Conservation (phyloP, 371 early-diverging fungal species). For the Blakeslea trispora region DNA sequence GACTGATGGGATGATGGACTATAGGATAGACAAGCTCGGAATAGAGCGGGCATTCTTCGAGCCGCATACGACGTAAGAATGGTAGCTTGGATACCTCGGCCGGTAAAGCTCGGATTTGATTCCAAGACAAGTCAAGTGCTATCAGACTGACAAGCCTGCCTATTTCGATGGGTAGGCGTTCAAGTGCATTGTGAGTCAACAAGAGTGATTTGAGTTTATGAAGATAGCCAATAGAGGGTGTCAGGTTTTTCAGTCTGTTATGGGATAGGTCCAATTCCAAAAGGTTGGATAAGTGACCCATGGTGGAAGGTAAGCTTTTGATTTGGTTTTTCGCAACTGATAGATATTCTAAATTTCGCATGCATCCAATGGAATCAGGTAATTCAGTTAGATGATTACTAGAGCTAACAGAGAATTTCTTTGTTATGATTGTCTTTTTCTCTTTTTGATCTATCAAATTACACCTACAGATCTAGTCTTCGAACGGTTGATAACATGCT, state of each 20-base stretch:
- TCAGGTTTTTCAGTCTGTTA: slow-evolving; percentile 51
- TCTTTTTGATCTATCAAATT: slow-evolving; percentile 1
- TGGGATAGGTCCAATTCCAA: slow-evolving; percentile 53
- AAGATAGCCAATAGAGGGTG: slow-evolving; percentile 44
- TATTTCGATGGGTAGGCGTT: slow-evolving; percentile 62
- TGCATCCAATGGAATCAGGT: slow-evolving; percentile 27
- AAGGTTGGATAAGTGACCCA: slow-evolving; percentile 59
- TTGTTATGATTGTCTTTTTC: slow-evolving; percentile 1
- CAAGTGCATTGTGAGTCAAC: slow-evolving; percentile 13
- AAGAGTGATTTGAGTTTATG: slow-evolving; percentile 30
- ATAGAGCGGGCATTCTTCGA: slow-evolving; percentile 50
- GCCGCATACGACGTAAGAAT: slow-evolving; percentile 48
- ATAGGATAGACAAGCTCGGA: slow-evolving; percentile 23
- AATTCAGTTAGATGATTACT: slow-evolving; percentile 27
- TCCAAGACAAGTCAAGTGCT: slow-evolving; percentile 61
- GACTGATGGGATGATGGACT: slow-evolving; percentile 41
- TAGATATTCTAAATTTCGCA: slow-evolving; percentile 20
- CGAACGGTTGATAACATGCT: slow-evolving; percentile 23
- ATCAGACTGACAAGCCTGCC: slow-evolving; percentile 62
- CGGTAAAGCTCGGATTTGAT: slow-evolving; percentile 45
- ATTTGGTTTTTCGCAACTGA: slow-evolving; percentile 55
- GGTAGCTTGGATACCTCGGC: slow-evolving; percentile 46
- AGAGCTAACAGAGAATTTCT: slow-evolving; percentile 20
- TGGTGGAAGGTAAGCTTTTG: slow-evolving; percentile 58
- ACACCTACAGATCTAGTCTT: slow-evolving; percentile 31